Base-by-base conservation (phyloP, 495 filamentous ascomycete genomes). In the Penicillium verhagenii region DNA sequence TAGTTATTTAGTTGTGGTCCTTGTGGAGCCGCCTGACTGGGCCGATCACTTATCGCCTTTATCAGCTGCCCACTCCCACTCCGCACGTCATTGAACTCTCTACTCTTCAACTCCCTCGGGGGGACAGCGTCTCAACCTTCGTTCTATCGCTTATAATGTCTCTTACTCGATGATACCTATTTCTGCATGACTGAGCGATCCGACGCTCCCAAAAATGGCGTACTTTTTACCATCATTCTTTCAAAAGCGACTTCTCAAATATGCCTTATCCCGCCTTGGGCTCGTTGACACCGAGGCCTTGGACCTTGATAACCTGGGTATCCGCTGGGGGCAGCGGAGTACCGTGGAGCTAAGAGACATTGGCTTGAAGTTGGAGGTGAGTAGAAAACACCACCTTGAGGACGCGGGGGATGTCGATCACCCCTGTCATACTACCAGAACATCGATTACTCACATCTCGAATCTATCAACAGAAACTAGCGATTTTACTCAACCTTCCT, bases 271-370 rank as follows among this genome's bases (percentile, higher is more conserved):
- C 4, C 84, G 87, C 51, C 71, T 93, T 37, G 90, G 92, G 49
- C 69, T 96, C 23, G 79, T 97, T 23, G 92, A 97, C 61, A 86
- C 86, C 24, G 83, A 92, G 61, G 84, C 86, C 2, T 64, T 96
- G 35, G 88, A 96, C 58, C 76, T 87, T 24, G 89, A 92, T 44
- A 87, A 89, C 54, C 67, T 95, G 53, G 89, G 92, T 54, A 82
- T 93, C 56, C 81, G 83, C 20, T 81, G 86, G 72, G 92, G 92
- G 0, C 84, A 84, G 67, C 83, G 83, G 57, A 92, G 84, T 50
- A 85, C 84, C 0, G 77, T 96, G 28, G 91, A 96, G 67, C 80
- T 96, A 39, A 80, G 84, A 54, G 86, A 96, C 79, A 82, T 97
- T 48, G 88, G 85, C 2, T 68, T 97, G 38, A 84, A 85, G 60